Conservation (phyloP, 2,329 filamentous ascomycete species). For the Chalara sp. region DNA sequence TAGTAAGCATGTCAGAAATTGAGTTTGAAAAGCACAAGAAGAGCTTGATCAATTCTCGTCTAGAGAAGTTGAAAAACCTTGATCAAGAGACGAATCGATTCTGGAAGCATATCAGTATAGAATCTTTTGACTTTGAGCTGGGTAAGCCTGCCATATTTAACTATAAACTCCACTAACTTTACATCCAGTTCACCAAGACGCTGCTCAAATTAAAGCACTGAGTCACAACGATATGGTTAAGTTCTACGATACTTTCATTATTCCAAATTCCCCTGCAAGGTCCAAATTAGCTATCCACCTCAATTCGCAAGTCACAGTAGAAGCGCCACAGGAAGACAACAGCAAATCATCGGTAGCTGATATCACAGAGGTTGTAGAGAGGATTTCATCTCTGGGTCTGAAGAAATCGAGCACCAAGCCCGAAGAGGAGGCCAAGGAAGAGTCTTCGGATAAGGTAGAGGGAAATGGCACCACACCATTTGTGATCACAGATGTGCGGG, state of each 20-base stretch:
- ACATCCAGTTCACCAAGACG: constrained; percentile 48
- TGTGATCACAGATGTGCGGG: constrained; percentile 70
- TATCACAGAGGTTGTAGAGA: constrained; percentile 29
- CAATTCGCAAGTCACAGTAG: constrained; percentile 57
- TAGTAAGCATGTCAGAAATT: constrained; percentile 70
- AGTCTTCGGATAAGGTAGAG: constrained; percentile 13
- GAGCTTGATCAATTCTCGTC: constrained; percentile 76
- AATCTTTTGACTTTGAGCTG: constrained; percentile 85
- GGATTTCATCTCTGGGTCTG: constrained; percentile 18
- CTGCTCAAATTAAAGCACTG: constrained; percentile 63
- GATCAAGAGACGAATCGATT: constrained; percentile 75
- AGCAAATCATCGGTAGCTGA: constrained; percentile 26
- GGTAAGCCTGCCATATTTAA: constrained; percentile 46
- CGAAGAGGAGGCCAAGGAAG: constrained; percentile 23
- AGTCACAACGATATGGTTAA: constrained; percentile 73
- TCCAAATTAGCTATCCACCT: constrained; percentile 85
- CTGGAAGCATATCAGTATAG: constrained; percentile 78
- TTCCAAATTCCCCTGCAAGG: constrained; percentile 63
- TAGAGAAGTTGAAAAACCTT: constrained; percentile 91
- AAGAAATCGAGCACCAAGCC: constrained; percentile 24
- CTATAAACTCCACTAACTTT: constrained; percentile 1
- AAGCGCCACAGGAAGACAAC: constrained; percentile 31
- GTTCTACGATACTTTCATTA: constrained; percentile 73
- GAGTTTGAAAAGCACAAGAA: constrained; percentile 90
- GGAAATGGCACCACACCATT: constrained; percentile 46